A percentile compares a stretch with the other conserved stretches of the same genome.
phyloP scores from a whole-genome alignment of 2,329 filamentous ascomycete species.

The Didymella sp. region DNA sequence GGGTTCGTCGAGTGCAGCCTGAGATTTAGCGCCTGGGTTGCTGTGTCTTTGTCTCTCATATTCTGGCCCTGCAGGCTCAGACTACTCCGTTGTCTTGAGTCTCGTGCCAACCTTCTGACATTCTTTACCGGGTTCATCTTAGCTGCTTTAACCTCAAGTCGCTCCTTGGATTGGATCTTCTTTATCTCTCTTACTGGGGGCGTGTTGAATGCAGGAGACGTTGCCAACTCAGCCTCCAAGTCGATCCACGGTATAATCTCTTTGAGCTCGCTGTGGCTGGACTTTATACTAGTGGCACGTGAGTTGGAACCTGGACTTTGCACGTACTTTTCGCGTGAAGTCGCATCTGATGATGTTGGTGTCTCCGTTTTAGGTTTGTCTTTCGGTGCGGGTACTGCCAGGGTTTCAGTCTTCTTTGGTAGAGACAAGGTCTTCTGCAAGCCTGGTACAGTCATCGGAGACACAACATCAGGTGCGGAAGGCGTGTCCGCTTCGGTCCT shows the following conservation, averaged over 20 bases:
- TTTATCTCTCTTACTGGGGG: not conserved
- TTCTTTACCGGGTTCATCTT: conserved; percentile 7
- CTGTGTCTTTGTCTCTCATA: not conserved
- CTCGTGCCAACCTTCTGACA: conserved; percentile 1
- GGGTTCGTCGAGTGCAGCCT: not conserved
- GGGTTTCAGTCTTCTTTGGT: not conserved
- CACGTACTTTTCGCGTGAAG: not conserved
- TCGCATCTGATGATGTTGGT: not conserved
- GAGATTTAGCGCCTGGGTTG: not conserved
- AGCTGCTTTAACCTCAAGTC: not conserved
- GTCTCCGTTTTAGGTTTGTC: not conserved
- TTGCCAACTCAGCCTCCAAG: not conserved
- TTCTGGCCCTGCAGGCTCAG: not conserved
- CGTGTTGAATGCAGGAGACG: not conserved
- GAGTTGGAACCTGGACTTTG: not conserved
- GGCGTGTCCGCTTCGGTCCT: not conserved
- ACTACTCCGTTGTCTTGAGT: not conserved
- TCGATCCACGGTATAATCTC: conserved; percentile 16
- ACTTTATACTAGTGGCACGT: not conserved
- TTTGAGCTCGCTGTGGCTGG: not conserved
- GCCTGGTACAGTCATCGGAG: conserved; percentile 19
- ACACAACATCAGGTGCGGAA: conserved; percentile 8
- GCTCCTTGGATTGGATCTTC: not conserved
- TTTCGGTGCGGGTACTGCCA: not conserved
- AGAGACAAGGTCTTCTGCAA: conserved; percentile 10